These are phyloP conservation scores for Cladosporium cucumerinum DNA, from an alignment of 2,329 filamentous ascomycete genomes.

Conservation along the genomic window DNA sequence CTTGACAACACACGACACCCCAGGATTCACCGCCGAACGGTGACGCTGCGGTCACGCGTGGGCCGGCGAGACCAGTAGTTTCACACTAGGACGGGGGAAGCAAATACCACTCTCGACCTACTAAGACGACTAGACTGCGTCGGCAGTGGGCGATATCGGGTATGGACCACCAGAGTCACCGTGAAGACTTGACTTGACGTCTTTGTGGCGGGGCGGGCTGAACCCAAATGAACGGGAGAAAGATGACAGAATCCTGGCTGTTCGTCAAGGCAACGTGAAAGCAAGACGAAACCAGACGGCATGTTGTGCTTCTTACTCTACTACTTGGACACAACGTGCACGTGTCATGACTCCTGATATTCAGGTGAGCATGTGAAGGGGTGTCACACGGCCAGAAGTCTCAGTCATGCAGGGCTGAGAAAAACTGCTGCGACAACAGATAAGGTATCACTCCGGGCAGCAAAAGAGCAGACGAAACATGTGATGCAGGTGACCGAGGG, in stretches of 20 bases:
- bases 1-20: background rate
- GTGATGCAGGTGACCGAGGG: constrained; percentile 5
- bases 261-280: background rate
- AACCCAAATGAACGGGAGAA: background rate
- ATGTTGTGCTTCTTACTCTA: background rate
- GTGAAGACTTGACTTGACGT: constrained; percentile 7
- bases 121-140: constrained; percentile 4
- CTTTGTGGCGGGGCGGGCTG: constrained; percentile 3
- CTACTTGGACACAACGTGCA: background rate
- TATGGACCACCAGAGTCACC: background rate
- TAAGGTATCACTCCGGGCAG: background rate
- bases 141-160: constrained; percentile 12
- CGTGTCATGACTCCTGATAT: constrained; percentile 1
- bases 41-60: constrained; percentile 12
- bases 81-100: constrained; percentile 10
- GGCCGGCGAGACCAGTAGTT: background rate
- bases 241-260: background rate
- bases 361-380: constrained; percentile 1
- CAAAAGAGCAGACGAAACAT: background rate
- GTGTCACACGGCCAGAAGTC: constrained; percentile 8
- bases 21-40: constrained; percentile 8
- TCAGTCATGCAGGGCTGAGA: constrained; percentile 12
- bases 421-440: background rate
- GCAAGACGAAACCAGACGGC: background rate
- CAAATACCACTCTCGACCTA: constrained; percentile 6